Evolutionary conservation across 257 asterid genomes (phyloP).

Genomic region (Gentiana straminea): DNA sequence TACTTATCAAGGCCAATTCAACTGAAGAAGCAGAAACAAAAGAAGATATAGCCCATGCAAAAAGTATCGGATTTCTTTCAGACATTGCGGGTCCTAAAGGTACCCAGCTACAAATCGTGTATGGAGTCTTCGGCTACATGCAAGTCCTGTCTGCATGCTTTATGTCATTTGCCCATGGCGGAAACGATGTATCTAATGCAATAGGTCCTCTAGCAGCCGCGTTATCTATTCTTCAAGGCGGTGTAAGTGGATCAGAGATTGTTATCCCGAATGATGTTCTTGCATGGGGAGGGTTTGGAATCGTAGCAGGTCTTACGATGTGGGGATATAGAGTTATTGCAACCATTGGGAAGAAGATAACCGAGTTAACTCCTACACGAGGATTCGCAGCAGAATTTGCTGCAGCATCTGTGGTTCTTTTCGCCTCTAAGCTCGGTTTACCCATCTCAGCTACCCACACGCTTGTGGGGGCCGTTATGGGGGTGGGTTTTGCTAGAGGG

Average conservation of each 20-base stretch:
- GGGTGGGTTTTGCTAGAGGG: conserved; percentile 91
- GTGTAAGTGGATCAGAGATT: conserved; percentile 42
- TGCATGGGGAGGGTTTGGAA: conserved; percentile 98
- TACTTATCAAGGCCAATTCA: conserved; percentile 41
- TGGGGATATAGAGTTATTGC: conserved; percentile 89
- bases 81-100: conserved; percentile 93
- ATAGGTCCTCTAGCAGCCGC: conserved; percentile 94
- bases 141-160: conserved; percentile 87
- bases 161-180: conserved; percentile 99
- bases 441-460: conserved; percentile 96
- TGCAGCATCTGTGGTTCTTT: conserved; percentile 82
- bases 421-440: conserved; percentile 75
- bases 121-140: conserved; percentile 91
- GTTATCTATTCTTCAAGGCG: conserved; percentile 71
- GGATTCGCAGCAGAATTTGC: conserved; percentile 98
- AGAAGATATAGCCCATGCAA: conserved; percentile 21
- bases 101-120: conserved; percentile 73
- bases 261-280: conserved; percentile 72
- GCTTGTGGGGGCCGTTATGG: conserved; percentile 97
- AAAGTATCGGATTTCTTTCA: conserved; percentile 56
- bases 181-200: conserved; percentile 90
- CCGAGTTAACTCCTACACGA: conserved; percentile 84
- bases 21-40: conserved; percentile 24
- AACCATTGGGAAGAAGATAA: conserved; percentile 87
- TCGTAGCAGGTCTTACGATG: conserved; percentile 78